phyloP scores from a whole-genome alignment of 1,284 basidiomycete genomes.

The Schizophyllum amplum region DNA sequence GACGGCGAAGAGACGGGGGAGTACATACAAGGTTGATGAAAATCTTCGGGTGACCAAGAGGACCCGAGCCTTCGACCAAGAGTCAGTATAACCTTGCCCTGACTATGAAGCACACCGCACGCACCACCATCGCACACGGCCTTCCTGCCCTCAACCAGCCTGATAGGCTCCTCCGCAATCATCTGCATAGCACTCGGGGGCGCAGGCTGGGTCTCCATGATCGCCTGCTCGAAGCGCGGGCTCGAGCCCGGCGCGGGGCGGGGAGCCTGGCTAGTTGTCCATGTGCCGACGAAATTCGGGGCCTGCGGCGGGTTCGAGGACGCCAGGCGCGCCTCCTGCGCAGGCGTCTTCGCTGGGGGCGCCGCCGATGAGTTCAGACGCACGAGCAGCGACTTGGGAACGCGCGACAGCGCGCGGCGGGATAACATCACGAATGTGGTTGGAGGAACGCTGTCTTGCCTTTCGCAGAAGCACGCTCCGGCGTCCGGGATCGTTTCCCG shows the following conservation, averaged over 20 bases:
- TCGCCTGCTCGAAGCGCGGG: constrained; percentile 90
- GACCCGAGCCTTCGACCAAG: constrained; percentile 74
- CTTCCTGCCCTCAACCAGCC: constrained; percentile 72
- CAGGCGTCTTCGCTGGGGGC: constrained; percentile 23
- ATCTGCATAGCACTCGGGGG: constrained; percentile 91
- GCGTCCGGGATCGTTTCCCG: too few species aligned
- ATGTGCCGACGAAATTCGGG: constrained; percentile 71
- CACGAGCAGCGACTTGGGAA: background rate
- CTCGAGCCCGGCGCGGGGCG: constrained; percentile 49
- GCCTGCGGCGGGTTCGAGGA: constrained; percentile 44
- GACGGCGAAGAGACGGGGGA: constrained; percentile 4
- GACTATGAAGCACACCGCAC: constrained; percentile 23
- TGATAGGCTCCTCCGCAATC: constrained; percentile 79
- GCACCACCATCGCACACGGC: constrained; percentile 92
- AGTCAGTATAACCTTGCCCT: constrained; percentile 1
- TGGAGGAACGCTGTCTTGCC: too few species aligned
- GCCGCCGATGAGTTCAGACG: constrained; percentile 18
- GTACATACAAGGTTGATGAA: constrained; percentile 84
- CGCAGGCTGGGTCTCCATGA: constrained; percentile 79
- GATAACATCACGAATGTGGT: too few species aligned
- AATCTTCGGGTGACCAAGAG: constrained; percentile 94
- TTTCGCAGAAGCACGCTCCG: too few species aligned
- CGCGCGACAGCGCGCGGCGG: too few species aligned
- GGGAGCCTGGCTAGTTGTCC: constrained; percentile 68
- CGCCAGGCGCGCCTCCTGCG: constrained; percentile 18